A percentile compares a stretch with the other conserved stretches of the same genome.
phyloP scores from a whole-genome alignment of 371 early-diverging fungal species.

The Mortierella sp. region DNA sequence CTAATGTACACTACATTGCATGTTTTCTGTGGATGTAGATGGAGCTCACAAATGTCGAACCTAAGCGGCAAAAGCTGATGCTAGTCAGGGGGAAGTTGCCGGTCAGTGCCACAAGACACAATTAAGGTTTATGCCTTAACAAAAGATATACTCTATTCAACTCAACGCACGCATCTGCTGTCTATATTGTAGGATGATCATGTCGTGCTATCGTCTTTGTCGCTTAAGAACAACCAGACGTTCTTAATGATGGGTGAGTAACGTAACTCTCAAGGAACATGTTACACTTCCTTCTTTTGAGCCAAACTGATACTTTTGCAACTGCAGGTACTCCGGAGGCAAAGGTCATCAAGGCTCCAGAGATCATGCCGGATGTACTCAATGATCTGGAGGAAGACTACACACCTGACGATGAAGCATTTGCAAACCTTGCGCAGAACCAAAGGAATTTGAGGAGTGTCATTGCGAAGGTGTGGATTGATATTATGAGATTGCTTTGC shows the following conservation, averaged over 20 bases:
- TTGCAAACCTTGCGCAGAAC: slow-evolving; percentile 51
- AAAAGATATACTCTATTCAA: too few relatives aligned
- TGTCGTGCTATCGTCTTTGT: slow-evolving; percentile 56
- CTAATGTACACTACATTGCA: too few relatives aligned
- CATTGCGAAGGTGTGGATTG: slow-evolving; percentile 37
- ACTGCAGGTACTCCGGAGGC: slow-evolving; percentile 56
- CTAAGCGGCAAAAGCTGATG: slow-evolving; percentile 68
- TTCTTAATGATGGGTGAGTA: slow-evolving; percentile 70
- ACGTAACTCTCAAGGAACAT: too few relatives aligned
- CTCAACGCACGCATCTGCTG: too few relatives aligned
- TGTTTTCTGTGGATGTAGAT: slow-evolving; percentile 9
- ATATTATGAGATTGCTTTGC: background rate
- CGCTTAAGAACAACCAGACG: slow-evolving; percentile 56
- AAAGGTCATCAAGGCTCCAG: slow-evolving; percentile 58
- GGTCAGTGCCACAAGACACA: slow-evolving; percentile 18
- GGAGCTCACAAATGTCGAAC: slow-evolving; percentile 67
- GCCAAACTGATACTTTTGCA: too few relatives aligned
- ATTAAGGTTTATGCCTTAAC: too few relatives aligned
- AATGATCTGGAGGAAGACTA: slow-evolving; percentile 62
- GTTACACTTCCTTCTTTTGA: background rate
- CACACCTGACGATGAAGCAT: slow-evolving; percentile 54
- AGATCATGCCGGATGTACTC: slow-evolving; percentile 60
- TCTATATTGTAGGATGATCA: slow-evolving; percentile 52
- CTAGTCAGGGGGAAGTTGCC: slow-evolving; percentile 69
- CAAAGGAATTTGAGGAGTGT: slow-evolving; percentile 53